Base-by-base conservation (phyloP, 2,329 filamentous ascomycete genomes). In the Pseudogymnoascus sp. region DNA sequence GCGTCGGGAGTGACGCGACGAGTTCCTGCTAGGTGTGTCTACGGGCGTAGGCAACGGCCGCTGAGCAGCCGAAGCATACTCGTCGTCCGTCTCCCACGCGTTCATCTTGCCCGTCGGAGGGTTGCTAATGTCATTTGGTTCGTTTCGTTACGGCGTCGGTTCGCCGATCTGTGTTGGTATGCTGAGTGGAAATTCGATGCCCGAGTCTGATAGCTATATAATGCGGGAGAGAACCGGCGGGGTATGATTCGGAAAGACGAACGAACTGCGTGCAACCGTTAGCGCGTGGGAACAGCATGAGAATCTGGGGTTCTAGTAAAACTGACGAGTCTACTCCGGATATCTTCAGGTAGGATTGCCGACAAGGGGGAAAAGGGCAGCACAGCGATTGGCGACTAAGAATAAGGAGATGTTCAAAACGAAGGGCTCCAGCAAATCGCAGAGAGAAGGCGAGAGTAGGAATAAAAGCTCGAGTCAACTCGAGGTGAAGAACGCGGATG, bases 21-120 rank as follows among this genome's bases (percentile, higher is more conserved):
- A 85, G 7, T 87, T 88, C 69, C 87, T 82, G 70, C 90, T 90
- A 19, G 88, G 88, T 26, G 88, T 89, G 67, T 88, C 86, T 36
- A 83, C 82, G 10, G 90, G 87, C 36, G 88, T 87, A 31, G 91
- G 88, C 64, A 92, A 78, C 57, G 83, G 79, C 69, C 84, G 80
- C 67, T 79, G 79, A 68, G 82, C 81, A 66, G 82, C 81, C 66
- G 78, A 78, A 68, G 80, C 76, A 68, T 81, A 81, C 73, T 88
- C 84, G 70, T 87, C 83, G 65, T 87, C 85, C 6, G 83, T 87
- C 72, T 86, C 82, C 83, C 84, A 86, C 57, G 76, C 77, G 65
- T 77, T 77, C 83, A 86, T 87, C 53, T 64, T 73, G 50, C n/a
- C 44, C 26, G 50, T 59, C 31, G 50, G 40, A 44, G 40, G 40